These are phyloP conservation scores for Lantana camara DNA, from an alignment of 257 asterid species.

Conservation along the genomic window DNA sequence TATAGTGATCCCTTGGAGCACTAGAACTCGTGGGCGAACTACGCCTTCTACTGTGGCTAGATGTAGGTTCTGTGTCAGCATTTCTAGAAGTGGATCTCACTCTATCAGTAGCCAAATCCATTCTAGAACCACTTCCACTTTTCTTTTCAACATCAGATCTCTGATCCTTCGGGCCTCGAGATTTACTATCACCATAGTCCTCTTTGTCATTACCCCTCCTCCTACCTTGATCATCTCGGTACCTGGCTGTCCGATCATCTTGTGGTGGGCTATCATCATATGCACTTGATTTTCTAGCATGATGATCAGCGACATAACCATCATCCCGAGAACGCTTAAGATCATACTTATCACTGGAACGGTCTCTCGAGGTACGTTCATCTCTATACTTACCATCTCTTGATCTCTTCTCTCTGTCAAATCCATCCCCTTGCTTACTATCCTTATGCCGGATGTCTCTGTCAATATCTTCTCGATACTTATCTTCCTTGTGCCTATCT, in stretches of 20 bases:
- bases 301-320: conserved; percentile 53
- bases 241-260: conserved; percentile 66
- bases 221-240: conserved; percentile 74
- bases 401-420: conserved; percentile 69
- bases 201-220: conserved; percentile 71
- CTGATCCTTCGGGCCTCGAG: conserved; percentile 67
- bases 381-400: conserved; percentile 70
- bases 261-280: conserved; percentile 65
- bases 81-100: conserved; percentile 70
- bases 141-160: conserved; percentile 68
- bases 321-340: conserved; percentile 68
- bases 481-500: conserved; percentile 65
- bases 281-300: conserved; percentile 58
- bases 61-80: conserved; percentile 58
- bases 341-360: conserved; percentile 71
- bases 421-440: conserved; percentile 59
- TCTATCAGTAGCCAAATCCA: conserved; percentile 58
- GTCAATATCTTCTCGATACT: conserved; percentile 65
- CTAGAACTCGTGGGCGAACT: conserved; percentile 77
- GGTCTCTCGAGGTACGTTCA: conserved; percentile 60
- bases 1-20: conserved; percentile 66
- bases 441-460: conserved; percentile 56
- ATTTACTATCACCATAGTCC: conserved; percentile 66
- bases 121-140: conserved; percentile 48
- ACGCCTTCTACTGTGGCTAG: conserved; percentile 64